Percentiles rank a stretch among this genome's conserved stretches.
Evolutionary conservation across 2,329 filamentous ascomycete species (phyloP).

Genomic region (Decorospora gaudefroyi): DNA sequence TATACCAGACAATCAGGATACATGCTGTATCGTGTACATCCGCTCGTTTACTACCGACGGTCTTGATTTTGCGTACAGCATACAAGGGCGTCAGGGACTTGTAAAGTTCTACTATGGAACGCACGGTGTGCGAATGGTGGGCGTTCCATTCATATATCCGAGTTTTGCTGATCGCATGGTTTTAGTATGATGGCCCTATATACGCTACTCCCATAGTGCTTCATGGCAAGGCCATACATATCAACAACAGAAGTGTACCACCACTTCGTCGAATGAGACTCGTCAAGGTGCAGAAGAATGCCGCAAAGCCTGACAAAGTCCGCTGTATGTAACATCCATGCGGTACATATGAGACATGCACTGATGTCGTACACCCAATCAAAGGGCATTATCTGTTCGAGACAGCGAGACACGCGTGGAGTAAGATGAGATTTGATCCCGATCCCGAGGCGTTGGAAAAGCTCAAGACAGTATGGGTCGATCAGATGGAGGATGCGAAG

Average conservation of each 20-base stretch:
- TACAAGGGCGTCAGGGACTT: conserved; percentile 18
- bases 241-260: background rate
- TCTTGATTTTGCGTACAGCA: conserved; percentile 25
- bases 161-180: background rate
- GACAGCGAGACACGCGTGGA: conserved; percentile 24
- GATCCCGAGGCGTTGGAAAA: conserved; percentile 2
- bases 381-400: conserved; percentile 33
- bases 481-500: background rate
- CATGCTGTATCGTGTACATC: conserved; percentile 23
- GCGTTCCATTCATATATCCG: conserved; percentile 3
- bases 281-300: background rate
- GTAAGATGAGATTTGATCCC: conserved; percentile 16
- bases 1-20: background rate
- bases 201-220: conserved; percentile 15
- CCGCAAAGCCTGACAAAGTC: background rate
- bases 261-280: conserved; percentile 1
- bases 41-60: conserved; percentile 24
- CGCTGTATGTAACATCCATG: background rate
- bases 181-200: conserved; percentile 25
- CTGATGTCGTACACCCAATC: too few species aligned
- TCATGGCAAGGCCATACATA: background rate
- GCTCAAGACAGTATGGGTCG: conserved; percentile 3
- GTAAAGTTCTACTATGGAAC: conserved; percentile 13
- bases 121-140: conserved; percentile 16
- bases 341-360: too few species aligned